Base-by-base conservation (phyloP, 345 rosid species). In the Chamaenerion angustifolium region DNA sequence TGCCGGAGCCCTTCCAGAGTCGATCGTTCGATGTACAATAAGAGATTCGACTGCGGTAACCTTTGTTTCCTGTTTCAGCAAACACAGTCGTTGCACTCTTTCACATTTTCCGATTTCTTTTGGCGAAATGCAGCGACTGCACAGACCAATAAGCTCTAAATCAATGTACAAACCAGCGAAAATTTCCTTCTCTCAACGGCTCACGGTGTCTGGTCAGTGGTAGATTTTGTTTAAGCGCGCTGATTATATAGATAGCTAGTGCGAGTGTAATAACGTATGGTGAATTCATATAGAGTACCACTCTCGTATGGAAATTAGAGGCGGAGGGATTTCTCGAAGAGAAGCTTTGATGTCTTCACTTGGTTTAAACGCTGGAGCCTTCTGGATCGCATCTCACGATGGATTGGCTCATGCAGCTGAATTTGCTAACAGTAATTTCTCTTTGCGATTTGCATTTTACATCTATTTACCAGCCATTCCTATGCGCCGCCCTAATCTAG, bases 351-450 rank as follows among this genome's bases (percentile, higher is more conserved):
- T 67, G 31, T 67, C 82, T 53, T 71, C 88, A 10, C 42, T 78
- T 17, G 81, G 76, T 21, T 51, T 78, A 12, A 16, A 68, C 48
- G 56, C 69, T 44, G 80, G 70, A 58, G 68, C 69, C 2, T 45
- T 79, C 16, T 0, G 48, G 45, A 59, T 45, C 57, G 49, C 64
- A 57, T 55, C 65, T 15, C 49, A 47, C 61, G 61, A 66, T 57
- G 71, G 48, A 41, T 58, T 12, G n/a, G 78, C 73, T 45, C n/a
- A 46, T 48, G 83, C 95, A 45, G 64, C 90, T 43, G 88, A 78
- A 55, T 90, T 79, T 56, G 66, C 95, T 57, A 95, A 90, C 68
- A 85, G 98, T 90, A 71, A 57, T 52, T 13, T 55, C 5, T 43
- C 16, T 40, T n/a, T 3, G 2, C 48, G n/a, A 51, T 42, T 12